phyloP scores from a whole-genome alignment of 1,139 yeast genomes.

The Suhomyces taliae region DNA sequence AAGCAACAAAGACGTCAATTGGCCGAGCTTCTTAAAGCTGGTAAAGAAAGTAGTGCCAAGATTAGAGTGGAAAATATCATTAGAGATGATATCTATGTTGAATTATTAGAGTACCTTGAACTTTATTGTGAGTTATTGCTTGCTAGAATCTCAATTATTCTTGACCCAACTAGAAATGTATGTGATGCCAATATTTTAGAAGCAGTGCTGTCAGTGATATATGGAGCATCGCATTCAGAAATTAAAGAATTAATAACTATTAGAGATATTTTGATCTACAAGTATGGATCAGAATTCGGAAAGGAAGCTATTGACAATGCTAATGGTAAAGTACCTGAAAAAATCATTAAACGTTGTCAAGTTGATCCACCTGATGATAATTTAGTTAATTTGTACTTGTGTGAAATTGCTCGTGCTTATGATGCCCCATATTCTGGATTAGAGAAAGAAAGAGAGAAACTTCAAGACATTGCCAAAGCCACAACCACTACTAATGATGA shows the following conservation, averaged over 20 bases:
- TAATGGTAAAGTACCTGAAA: conserved; percentile 59
- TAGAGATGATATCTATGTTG: conserved; percentile 80
- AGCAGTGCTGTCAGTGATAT: conserved; percentile 71
- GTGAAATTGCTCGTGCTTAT: conserved; percentile 82
- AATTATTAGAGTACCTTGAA: conserved; percentile 76
- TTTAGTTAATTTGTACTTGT: conserved; percentile 67
- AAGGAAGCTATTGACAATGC: conserved; percentile 58
- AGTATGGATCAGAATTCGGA: conserved; percentile 67
- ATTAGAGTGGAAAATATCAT: conserved; percentile 85
- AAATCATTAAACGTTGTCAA: conserved; percentile 60
- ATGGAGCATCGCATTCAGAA: conserved; percentile 71
- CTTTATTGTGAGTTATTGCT: conserved; percentile 79
- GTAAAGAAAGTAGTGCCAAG: conserved; percentile 81
- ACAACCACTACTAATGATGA: conserved; percentile 11
- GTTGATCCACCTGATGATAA: conserved; percentile 67
- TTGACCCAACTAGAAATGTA: conserved; percentile 34
- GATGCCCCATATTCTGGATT: conserved; percentile 70
- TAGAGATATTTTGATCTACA: conserved; percentile 59
- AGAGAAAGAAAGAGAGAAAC: conserved; percentile 29
- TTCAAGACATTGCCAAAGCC: conserved; percentile 22
- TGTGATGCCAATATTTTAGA: conserved; percentile 71
- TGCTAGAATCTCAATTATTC: conserved; percentile 67
- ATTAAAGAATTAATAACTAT: conserved; percentile 67
- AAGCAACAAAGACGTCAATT: conserved; percentile 76
- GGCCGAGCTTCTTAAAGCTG: conserved; percentile 69